Evolutionary conservation across 1,139 yeast species (phyloP).

Genomic region (Magnusiomyces paraingens): DNA sequence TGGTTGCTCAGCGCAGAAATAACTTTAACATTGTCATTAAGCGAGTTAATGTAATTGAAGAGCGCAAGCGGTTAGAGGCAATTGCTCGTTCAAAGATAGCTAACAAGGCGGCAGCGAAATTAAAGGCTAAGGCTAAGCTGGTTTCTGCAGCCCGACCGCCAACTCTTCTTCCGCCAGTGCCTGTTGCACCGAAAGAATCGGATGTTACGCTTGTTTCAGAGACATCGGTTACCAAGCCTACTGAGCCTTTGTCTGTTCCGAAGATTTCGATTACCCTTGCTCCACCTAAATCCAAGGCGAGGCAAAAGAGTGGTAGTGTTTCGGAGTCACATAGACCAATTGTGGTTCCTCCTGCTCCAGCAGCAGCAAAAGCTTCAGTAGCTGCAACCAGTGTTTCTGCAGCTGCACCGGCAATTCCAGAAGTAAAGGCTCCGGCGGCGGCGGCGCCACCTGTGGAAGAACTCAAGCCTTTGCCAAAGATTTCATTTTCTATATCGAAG

Average conservation of each 20-base stretch:
- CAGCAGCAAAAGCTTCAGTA: not conserved
- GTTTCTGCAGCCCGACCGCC: not conserved
- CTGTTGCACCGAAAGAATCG: not conserved
- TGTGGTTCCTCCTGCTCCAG: not conserved
- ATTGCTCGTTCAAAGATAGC: not conserved
- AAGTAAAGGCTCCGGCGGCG: not conserved
- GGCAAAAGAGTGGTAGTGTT: no score
- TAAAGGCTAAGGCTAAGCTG: not conserved
- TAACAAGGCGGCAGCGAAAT: not conserved
- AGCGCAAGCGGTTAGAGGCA: constrained; percentile 2
- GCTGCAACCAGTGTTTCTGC: not conserved
- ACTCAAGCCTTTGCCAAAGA: not conserved
- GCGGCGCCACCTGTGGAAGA: not conserved
- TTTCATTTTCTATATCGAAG: constrained; percentile 1
- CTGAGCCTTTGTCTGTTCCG: not conserved
- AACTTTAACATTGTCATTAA: constrained; percentile 39
- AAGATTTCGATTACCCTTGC: not conserved
- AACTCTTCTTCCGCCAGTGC: not conserved
- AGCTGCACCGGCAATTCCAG: not conserved
- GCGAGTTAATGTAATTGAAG: constrained; percentile 3
- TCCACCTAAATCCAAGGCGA: not conserved
- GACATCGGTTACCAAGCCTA: not conserved
- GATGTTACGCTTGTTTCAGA: no score
- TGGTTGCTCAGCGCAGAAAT: constrained; percentile 51
- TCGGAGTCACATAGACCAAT: not conserved